Evolutionary conservation across 495 filamentous ascomycete genomes (phyloP), one percentile per base, ranked within the genome.

Genomic region (Trichocladium uniseriatum): DNA sequence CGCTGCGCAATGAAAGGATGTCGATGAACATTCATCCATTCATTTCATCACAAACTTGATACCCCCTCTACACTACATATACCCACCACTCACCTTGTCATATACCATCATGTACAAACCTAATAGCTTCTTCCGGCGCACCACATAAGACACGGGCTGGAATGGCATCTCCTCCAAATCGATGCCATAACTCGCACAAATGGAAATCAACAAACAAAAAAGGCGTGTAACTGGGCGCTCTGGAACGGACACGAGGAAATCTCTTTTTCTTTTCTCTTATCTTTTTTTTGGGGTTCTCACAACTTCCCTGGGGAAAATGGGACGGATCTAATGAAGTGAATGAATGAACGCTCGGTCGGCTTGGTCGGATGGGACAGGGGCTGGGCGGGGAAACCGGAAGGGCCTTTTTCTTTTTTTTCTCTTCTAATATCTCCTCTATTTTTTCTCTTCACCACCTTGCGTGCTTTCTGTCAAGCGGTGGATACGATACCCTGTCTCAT

Each of bases 401-500:
- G 18, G 31, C 43, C 15, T 50, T 38, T 37, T 16, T 49, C 14
- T 44, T 24, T 19, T 32, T 14, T 43, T 14, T 21, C 7, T 35
- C 19, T 38, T 32, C 21, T 21, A n/a, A 22, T 31, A n/a, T 15
- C 15, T 28, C 14, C 6, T 38, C 5, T 28, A 3, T 35, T 35
- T 49, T 49, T 48, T 39, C 19, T 36, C 14, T 28, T 35, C 31
- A n/a, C 8, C 34, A n/a, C 13, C 45, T 10, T 38, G 14, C 13
- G n/a, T n/a, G n/a, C n/a, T n/a, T n/a, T n/a, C 9, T 22, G 15
- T 22, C 19, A 27, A 27, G 35, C 35, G 13, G 39, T 38, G 48
- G 38, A 24, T 9, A 36, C 45, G 45, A 54, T 54, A 54, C 52
- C 52, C 52, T 54, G 52, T 54, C 35, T 51, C 48, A 51, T 37